Evolutionary conservation across 2,329 filamentous ascomycete genomes (phyloP).

Genomic region (Aspergillus persii): DNA sequence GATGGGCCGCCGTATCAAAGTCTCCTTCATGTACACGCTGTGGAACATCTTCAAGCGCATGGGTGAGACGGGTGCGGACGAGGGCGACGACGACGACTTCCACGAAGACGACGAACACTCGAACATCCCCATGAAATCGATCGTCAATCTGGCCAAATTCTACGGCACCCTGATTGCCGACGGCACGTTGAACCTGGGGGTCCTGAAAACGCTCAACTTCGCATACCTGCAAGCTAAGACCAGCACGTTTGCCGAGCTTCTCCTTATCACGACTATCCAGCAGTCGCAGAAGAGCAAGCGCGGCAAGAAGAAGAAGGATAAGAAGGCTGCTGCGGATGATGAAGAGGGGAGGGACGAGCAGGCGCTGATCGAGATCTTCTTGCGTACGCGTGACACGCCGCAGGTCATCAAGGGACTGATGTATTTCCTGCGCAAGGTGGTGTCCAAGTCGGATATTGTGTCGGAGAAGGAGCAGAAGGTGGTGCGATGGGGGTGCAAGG

Average conservation of each 20-base stretch:
- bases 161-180: slow-evolving; percentile 63
- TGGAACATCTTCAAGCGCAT: slow-evolving; percentile 83
- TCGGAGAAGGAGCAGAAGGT: slow-evolving; percentile 52
- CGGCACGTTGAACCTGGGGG: slow-evolving; percentile 56
- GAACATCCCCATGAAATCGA: slow-evolving; percentile 54
- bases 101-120: slow-evolving; percentile 57
- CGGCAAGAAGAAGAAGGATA: slow-evolving; percentile 19
- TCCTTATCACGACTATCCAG: slow-evolving; percentile 73
- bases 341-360: slow-evolving; percentile 50
- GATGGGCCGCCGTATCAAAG: slow-evolving; percentile 68
- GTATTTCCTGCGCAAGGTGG: slow-evolving; percentile 74
- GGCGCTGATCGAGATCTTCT: slow-evolving; percentile 65
- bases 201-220: slow-evolving; percentile 68
- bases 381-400: slow-evolving; percentile 60
- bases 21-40: slow-evolving; percentile 81
- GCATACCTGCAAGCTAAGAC: slow-evolving; percentile 74
- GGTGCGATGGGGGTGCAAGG: slow-evolving; percentile 47
- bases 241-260: slow-evolving; percentile 72
- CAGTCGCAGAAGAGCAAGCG: slow-evolving; percentile 56
- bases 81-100: slow-evolving; percentile 62
- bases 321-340: slow-evolving; percentile 19
- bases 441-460: slow-evolving; percentile 63
- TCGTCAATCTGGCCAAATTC: slow-evolving; percentile 68
- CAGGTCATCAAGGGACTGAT: slow-evolving; percentile 71
- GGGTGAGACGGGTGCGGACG: slow-evolving; percentile 64